These are phyloP conservation scores for Crucibulum parvulum DNA, from an alignment of 1,284 basidiomycete genomes.

Conservation along the genomic window DNA sequence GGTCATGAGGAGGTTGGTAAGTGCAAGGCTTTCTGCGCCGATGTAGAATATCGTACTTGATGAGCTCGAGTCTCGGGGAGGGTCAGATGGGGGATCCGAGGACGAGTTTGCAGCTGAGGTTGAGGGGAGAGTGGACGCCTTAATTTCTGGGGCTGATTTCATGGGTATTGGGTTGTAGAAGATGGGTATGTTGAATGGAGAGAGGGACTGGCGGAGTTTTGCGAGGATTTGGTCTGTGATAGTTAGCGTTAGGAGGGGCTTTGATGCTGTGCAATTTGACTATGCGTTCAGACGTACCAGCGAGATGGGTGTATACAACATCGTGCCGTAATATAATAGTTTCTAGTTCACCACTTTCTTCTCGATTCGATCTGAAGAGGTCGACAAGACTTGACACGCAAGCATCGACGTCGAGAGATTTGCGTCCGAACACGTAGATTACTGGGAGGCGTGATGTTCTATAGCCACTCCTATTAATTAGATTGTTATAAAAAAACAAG, in stretches of 20 bases:
- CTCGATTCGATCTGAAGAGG: slow-evolving; percentile 29
- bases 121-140: too few relatives aligned
- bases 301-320: slow-evolving; percentile 80
- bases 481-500: background rate
- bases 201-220: slow-evolving; percentile 34
- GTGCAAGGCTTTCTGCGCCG: slow-evolving; percentile 81
- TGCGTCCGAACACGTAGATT: slow-evolving; percentile 86
- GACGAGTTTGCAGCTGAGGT: background rate
- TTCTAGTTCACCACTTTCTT: background rate
- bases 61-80: too few relatives aligned
- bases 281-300: slow-evolving; percentile 49
- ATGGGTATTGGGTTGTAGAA: slow-evolving; percentile 3
- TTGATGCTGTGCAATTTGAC: too few relatives aligned
- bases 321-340: slow-evolving; percentile 70
- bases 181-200: slow-evolving; percentile 10
- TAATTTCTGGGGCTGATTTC: background rate
- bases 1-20: slow-evolving; percentile 90
- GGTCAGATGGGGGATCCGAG: background rate
- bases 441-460: slow-evolving; percentile 85
- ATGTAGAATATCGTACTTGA: slow-evolving; percentile 72
- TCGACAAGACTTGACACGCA: slow-evolving; percentile 55
- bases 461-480: background rate
- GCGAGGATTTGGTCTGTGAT: slow-evolving; percentile 42
- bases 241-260: too few relatives aligned
- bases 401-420: slow-evolving; percentile 55